Base-by-base conservation (phyloP, 225 moss, liverwort and hornwort species). In the Pseudisothecium myosuroides region DNA sequence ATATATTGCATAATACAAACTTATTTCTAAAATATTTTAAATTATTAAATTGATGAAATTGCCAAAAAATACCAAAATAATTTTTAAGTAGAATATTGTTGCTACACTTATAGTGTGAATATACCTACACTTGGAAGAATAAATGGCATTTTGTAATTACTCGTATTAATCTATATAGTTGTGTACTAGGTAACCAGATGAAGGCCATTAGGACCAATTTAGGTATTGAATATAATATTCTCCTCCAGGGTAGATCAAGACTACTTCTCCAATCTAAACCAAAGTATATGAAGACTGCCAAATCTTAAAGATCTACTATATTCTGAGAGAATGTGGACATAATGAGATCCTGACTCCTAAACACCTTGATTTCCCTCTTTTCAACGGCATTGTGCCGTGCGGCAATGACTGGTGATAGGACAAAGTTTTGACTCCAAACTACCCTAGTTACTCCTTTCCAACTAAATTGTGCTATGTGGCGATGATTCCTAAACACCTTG, bases 111-210 rank as follows among this genome's bases (percentile, higher is more conserved):
- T n/a, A n/a, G 20, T 55, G 11, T n/a, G 3, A 76, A 34, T 76
- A 3, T 9, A 52, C 0, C 13, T 14, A 34, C 5, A 22, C 1
- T 52, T 52, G 3, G 20, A 50, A 50, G 34, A 76, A 50, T 21
- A 50, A 50, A 34, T 50, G 34, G 3, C 21, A 76, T 76, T 50
- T 75, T 32, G 0, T 20, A 3, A 75, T 20, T 32, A 50, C 0
- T 12, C 3, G 3, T 47, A 20, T 18, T 36, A 50, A 32, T 34
- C 34, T 52, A 52, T 20, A 52, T 52, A 52, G 2, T 34, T 76
- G 20, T 76, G 0, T 20, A 78, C 1, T 10, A 10, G 7, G 27
- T n/a, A 55, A n/a, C 2, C 0, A n/a, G 0, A 37, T 0, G 2
- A 76, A 0, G 9, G 22, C 5, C 1, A 34, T 52, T 52, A 34